phyloP scores from a whole-genome alignment of 768 basidiomycete species.

The Gloeostereum incarnatum region DNA sequence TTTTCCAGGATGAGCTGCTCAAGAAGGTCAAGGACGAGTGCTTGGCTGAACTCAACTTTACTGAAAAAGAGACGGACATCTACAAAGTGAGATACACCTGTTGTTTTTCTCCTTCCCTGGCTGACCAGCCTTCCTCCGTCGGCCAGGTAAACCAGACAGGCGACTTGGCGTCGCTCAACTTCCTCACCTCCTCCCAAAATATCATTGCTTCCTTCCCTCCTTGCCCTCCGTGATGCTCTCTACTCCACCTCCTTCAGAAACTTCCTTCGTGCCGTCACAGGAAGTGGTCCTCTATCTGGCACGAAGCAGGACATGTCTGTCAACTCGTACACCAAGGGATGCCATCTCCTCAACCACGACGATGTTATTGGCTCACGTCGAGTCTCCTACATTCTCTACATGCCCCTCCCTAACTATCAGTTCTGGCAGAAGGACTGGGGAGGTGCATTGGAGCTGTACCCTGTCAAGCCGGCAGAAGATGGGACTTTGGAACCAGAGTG shows the following conservation, averaged over 20 bases:
- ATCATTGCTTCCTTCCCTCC: slow-evolving; percentile 69
- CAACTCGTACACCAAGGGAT: slow-evolving; percentile 84
- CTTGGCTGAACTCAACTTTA: slow-evolving; percentile 66
- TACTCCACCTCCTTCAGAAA: slow-evolving; percentile 78
- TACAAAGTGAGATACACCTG: slow-evolving; percentile 61
- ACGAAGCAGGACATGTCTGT: slow-evolving; percentile 93
- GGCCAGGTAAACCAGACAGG: slow-evolving; percentile 91
- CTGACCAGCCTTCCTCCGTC: slow-evolving; percentile 2
- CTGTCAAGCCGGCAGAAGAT: slow-evolving; percentile 48
- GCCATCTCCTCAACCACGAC: slow-evolving; percentile 95
- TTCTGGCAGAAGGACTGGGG: slow-evolving; percentile 89
- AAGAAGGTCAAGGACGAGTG: slow-evolving; percentile 80
- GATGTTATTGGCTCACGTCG: slow-evolving; percentile 93
- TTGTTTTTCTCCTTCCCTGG: slow-evolving; percentile 4
- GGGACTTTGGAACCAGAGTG: slow-evolving; percentile 62
- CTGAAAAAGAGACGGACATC: slow-evolving; percentile 96
- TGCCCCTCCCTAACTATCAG: slow-evolving; percentile 68
- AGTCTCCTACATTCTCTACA: slow-evolving; percentile 95
- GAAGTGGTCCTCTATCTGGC: slow-evolving; percentile 87
- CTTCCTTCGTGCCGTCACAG: slow-evolving; percentile 81
- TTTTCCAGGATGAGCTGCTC: slow-evolving; percentile 81
- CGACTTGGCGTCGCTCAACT: slow-evolving; percentile 89
- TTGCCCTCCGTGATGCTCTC: slow-evolving; percentile 80
- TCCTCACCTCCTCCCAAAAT: slow-evolving; percentile 72
- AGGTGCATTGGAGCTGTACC: slow-evolving; percentile 91